Base-by-base conservation (phyloP, 768 basidiomycete genomes). In the Daedalea quercina region DNA sequence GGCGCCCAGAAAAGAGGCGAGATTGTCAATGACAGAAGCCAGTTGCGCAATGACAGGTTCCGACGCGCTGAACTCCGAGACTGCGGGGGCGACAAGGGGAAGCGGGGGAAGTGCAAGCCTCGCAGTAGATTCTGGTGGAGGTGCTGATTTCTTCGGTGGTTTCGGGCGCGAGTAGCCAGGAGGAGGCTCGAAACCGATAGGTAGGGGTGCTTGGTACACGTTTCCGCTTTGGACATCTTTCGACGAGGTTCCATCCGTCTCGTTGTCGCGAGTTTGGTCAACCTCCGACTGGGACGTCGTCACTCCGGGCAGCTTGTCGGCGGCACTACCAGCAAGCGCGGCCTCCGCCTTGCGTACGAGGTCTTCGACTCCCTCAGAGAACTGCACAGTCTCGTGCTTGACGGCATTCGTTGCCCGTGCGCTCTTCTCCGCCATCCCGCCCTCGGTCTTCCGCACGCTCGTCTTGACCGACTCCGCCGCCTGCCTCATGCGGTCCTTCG, bases 11-110 rank as follows among this genome's bases (percentile, higher is more conserved):
- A 86, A 93, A 9, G 84, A 79, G 15, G 94, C 86, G 46, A 99
- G 85, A 61, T 85, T 79, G 71, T 98, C 96, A 62, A 98, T 97
- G 31, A 92, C 94, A 2, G 81, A 77, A 8, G 94, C 95, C 9
- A 99, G 85, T 63, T 97, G 91, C 3, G 84, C 77, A 56, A 99
- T 87, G 60, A 96, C 84, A n/a, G 94, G 94, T 64, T 98, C 95
- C 9, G 88, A 86, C 15, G 77, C 70, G 50, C 73, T 71, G 44
- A 91, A 73, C 54, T 85, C 84, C 26, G 82, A 76, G 43, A 99
- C 82, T 19, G 79, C 78, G 1, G 94, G 92, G 1, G 90, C 87
- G 54, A 97, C 74, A 20, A 90, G 79, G 43, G 94, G 92, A 9
- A 97, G 77, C 1, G 71, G 73, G 3, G 66, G 61, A 0, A 70